Evolutionary conservation across 2,329 filamentous ascomycete genomes (phyloP).

Genomic region (Colletotrichum scovillei): DNA sequence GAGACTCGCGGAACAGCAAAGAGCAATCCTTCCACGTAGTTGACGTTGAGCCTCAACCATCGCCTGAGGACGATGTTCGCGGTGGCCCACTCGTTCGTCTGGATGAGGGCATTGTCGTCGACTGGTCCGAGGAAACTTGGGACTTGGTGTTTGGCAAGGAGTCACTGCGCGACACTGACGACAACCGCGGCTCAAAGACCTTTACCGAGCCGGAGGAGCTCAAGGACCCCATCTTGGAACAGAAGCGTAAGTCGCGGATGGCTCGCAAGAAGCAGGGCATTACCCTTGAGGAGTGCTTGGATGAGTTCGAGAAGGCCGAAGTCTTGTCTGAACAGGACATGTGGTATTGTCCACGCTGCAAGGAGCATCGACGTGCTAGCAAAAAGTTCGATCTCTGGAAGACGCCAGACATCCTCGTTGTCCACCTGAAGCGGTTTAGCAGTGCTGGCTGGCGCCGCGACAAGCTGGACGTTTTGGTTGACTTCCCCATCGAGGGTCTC

Average conservation of each 20-base stretch:
- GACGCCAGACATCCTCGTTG: conserved; percentile 91
- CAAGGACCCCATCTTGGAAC: conserved; percentile 73
- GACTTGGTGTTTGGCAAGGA: conserved; percentile 75
- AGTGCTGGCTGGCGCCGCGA: conserved; percentile 84
- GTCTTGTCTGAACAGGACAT: conserved; percentile 94
- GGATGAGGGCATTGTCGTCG: conserved; percentile 86
- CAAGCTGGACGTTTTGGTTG: conserved; percentile 90
- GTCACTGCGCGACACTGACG: conserved; percentile 50
- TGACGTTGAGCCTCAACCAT: conserved; percentile 36
- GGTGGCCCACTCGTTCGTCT: conserved; percentile 78
- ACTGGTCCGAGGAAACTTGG: conserved; percentile 81
- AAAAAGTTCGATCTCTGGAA: conserved; percentile 99
- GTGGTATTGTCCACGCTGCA: conserved; percentile 97
- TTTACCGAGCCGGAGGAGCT: conserved; percentile 64
- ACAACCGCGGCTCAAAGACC: conserved; percentile 69
- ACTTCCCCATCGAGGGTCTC: conserved; percentile 89
- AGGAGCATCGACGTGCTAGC: conserved; percentile 89
- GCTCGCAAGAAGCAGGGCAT: conserved; percentile 71
- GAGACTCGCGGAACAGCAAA: conserved; percentile 52
- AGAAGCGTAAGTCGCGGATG: conserved; percentile 73
- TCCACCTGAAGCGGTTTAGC: conserved; percentile 96
- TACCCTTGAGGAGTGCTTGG: conserved; percentile 88
- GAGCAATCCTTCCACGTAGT: conserved; percentile 46
- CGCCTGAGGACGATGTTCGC: conserved; percentile 40
- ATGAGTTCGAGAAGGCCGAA: conserved; percentile 95